Base-by-base conservation (phyloP, 176 grass and related monocot species). In the Microstegium vimineum region DNA sequence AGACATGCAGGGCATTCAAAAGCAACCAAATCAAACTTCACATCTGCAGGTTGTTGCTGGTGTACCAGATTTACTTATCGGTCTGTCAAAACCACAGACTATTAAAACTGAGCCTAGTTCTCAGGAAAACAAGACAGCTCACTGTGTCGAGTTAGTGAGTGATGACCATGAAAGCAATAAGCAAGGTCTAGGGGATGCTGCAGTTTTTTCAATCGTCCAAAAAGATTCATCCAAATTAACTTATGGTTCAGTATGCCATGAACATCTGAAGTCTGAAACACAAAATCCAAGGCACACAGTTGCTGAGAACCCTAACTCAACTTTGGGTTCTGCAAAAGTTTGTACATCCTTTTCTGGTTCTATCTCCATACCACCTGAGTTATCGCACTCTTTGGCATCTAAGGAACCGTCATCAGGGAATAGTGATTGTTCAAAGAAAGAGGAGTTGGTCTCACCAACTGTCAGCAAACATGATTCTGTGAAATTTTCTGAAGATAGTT, bases 271-370 rank as follows among this genome's bases (percentile, higher is more conserved):
- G 57, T 82, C 77, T 42, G 86, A 90, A 76, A 43, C 46, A 66
- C 78, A 80, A 88, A 81, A 78, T 84, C 68, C 22, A 4, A 81
- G 78, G 52, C 83, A 82, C 34, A 81, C 75, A 73, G 52, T 75
- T 61, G 25, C 75, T 30, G 90, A 76, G 54, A 26, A 75, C 59
- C 75, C 78, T 43, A 90, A 90, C 54, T 90, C 80, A 75, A 71
- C 28, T 45, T 37, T 75, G 62, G 75, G 59, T 80, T 61, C 33
- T 73, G 23, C 46, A 62, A 95, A 98, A 87, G 84, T 45, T 77
- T 91, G 66, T 73, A 82, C 90, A 67, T 33, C 92, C 28, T 89
- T 87, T 71, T 87, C 73, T 85, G 81, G 81, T 73, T 79, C 84
- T 75, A 74, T 74, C 60, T 42, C 64, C 42, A 77, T 81, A 74